Percentiles rank a stretch among this genome's conserved stretches.
These are phyloP conservation scores for Trametes cinnabarina DNA, from an alignment of 768 basidiomycete genomes.

Conservation along the genomic window DNA sequence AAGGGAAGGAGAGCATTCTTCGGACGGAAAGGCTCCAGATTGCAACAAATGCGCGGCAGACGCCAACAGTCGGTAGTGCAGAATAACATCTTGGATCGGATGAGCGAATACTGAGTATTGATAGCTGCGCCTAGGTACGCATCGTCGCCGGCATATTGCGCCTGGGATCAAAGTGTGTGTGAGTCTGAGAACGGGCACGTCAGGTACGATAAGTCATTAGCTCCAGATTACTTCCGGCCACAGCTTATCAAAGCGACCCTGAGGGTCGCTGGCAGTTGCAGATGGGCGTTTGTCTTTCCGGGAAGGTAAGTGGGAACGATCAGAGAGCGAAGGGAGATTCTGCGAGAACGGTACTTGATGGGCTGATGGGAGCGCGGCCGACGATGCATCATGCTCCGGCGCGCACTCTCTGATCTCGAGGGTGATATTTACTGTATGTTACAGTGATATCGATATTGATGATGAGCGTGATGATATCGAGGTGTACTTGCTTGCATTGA, in stretches of 20 bases:
- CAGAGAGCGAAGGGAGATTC: slow-evolving; percentile 1
- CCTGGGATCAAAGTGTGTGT: no score
- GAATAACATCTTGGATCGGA: slow-evolving; percentile 14
- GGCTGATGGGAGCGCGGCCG: neutral
- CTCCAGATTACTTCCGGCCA: slow-evolving; percentile 11
- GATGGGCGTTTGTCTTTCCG: neutral
- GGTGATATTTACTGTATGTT: neutral
- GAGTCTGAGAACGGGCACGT: neutral
- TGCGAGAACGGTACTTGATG: slow-evolving; percentile 12
- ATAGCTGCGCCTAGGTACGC: no score
- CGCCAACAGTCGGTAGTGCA: neutral
- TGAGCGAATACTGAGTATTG: neutral
- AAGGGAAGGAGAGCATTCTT: neutral
- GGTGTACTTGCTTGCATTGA: neutral
- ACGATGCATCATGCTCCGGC: slow-evolving; percentile 9
- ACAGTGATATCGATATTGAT: no score
- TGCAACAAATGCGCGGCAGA: neutral
- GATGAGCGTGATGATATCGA: no score
- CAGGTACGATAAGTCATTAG: slow-evolving; percentile 19
- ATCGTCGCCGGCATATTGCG: no score
- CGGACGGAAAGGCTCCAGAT: neutral
- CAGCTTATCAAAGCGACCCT: slow-evolving; percentile 25
- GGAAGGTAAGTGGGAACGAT: slow-evolving; percentile 8
- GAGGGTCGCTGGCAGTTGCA: slow-evolving; percentile 4
- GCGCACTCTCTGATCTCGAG: neutral